These are phyloP conservation scores for Delonix regia DNA, from an alignment of 306 rosid species.

Conservation along the genomic window DNA sequence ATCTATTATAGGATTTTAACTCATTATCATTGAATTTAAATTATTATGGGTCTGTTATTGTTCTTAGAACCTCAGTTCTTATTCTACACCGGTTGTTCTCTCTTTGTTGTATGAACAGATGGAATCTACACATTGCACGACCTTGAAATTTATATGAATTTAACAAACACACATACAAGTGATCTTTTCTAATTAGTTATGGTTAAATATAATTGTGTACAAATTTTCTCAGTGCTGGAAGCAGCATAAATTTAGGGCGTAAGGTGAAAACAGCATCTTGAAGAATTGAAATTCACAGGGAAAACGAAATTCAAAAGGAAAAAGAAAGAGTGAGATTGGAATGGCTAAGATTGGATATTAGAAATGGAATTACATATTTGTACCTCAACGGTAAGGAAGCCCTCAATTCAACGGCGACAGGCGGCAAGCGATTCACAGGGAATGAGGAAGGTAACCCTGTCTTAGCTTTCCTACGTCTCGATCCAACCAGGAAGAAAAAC, in stretches of 20 bases:
- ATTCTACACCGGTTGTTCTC: background rate
- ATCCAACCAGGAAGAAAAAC: no score
- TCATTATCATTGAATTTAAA: background rate
- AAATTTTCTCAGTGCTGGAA: conserved; percentile 18
- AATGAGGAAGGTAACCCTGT: no score
- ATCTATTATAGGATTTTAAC: background rate
- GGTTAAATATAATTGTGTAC: background rate
- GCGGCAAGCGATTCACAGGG: no score
- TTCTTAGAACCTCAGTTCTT: background rate
- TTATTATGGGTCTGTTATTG: background rate
- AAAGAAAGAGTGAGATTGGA: no score
- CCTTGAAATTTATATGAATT: background rate
- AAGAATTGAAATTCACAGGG: no score
- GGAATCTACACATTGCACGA: background rate
- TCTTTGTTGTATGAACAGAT: background rate
- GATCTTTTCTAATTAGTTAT: background rate
- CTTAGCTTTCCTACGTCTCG: no score
- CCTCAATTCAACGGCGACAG: no score
- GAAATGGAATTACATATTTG: no score
- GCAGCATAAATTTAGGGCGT: conserved; percentile 9
- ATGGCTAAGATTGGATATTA: no score
- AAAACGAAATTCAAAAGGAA: no score
- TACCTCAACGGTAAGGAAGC: no score
- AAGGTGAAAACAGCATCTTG: no score
- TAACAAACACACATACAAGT: background rate